Evolutionary conservation across 345 rosid genomes (phyloP).

Genomic region (Mangifera indica): DNA sequence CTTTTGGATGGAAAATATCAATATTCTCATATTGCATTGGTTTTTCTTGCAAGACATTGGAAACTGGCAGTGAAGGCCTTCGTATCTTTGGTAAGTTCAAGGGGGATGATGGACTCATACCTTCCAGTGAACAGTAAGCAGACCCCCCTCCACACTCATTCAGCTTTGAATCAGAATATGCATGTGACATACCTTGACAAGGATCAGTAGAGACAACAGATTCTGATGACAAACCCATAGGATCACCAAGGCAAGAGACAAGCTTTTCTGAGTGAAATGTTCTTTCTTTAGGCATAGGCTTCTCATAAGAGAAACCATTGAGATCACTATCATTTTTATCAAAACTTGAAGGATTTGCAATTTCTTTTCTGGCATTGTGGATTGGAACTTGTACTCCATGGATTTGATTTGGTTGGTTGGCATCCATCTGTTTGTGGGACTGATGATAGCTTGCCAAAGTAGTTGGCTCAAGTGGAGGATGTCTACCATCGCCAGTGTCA

Average conservation of each 20-base stretch:
- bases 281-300: conserved; percentile 34
- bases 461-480: conserved; percentile 15
- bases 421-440: conserved; percentile 34
- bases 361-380: conserved; percentile 24
- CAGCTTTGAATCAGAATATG: conserved; percentile 63
- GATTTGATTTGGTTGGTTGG: conserved; percentile 27
- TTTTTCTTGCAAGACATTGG: conserved; percentile 32
- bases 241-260: conserved; percentile 29
- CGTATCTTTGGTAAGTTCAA: conserved; percentile 41
- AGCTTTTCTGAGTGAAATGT: conserved; percentile 38
- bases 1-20: conserved; percentile 30
- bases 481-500: conserved; percentile 28
- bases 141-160: conserved; percentile 47
- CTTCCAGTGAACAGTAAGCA: conserved; percentile 53
- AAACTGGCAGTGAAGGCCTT: conserved; percentile 26
- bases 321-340: conserved; percentile 23
- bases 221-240: conserved; percentile 36
- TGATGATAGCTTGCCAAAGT: conserved; percentile 26
- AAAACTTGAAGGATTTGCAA: conserved; percentile 17
- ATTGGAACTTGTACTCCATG: conserved; percentile 26
- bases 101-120: conserved; percentile 47
- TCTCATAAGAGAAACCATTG: conserved; percentile 32
- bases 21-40: conserved; percentile 33
- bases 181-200: conserved; percentile 46
- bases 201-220: conserved; percentile 45